Conservation (phyloP, 2,329 filamentous ascomycete species). For the Aciculosporium take region DNA sequence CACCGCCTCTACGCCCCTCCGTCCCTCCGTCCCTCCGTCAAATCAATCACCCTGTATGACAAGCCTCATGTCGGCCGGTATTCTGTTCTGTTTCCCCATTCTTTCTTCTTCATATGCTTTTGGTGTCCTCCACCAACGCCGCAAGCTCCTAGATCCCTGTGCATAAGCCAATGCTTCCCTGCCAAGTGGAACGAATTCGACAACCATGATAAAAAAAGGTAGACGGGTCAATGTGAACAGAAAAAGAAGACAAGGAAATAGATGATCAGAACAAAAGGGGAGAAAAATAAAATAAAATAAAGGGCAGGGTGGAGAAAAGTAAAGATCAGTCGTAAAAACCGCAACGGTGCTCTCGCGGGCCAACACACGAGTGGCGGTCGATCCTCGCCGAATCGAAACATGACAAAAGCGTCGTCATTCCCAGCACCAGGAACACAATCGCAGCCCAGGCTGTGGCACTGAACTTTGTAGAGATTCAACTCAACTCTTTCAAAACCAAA, state of each 20-base stretch:
- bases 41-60: not conserved
- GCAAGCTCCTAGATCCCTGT: not conserved
- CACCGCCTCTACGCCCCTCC: conserved; percentile 6
- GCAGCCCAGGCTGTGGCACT: not conserved
- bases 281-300: not conserved
- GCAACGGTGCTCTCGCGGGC: too few species aligned
- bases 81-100: conserved; percentile 3
- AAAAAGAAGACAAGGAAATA: not conserved
- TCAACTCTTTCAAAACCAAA: not conserved
- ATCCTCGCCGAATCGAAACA: too few species aligned
- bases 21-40: not conserved
- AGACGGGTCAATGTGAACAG: not conserved
- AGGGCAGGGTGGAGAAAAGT: not conserved
- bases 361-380: too few species aligned
- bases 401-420: too few species aligned
- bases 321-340: too few species aligned
- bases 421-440: too few species aligned
- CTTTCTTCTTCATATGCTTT: not conserved
- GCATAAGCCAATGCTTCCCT: not conserved
- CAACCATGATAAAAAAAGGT: not conserved
- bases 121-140: conserved; percentile 8
- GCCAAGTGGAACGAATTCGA: not conserved
- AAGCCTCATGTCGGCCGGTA: not conserved
- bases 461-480: not conserved
- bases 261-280: not conserved